These are phyloP conservation scores for Pterulicium gracile DNA, from an alignment of 1,284 basidiomycete genomes.

Conservation along the genomic window DNA sequence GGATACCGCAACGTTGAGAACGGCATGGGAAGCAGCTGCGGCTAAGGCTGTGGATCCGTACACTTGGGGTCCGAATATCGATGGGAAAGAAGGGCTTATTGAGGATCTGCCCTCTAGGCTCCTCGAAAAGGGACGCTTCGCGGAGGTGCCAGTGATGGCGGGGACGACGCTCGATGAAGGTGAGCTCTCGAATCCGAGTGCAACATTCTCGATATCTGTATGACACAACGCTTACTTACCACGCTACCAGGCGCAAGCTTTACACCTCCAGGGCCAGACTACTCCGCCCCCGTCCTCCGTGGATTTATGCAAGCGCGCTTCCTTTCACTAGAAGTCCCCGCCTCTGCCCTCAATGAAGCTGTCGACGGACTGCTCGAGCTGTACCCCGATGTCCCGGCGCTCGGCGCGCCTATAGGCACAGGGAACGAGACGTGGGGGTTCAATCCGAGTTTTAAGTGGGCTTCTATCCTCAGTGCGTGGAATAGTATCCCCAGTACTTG, in stretches of 20 bases:
- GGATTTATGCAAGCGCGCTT: constrained; percentile 19
- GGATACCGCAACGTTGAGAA: neutral
- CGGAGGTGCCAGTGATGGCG: neutral
- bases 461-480: neutral
- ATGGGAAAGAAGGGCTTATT: neutral
- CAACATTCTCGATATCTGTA: too few relatives aligned
- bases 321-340: constrained; percentile 17
- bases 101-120: too few relatives aligned
- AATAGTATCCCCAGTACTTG: too few relatives aligned
- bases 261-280: constrained; percentile 17
- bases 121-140: too few relatives aligned
- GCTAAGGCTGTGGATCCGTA: neutral
- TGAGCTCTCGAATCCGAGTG: too few relatives aligned
- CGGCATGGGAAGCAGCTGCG: too few relatives aligned
- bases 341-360: neutral
- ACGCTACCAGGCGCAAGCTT: constrained; percentile 29
- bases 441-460: neutral
- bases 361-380: constrained; percentile 18
- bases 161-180: neutral
- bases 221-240: too few relatives aligned
- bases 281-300: constrained; percentile 19
- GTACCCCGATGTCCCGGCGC: constrained; percentile 31
- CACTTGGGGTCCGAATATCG: neutral
- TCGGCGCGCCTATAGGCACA: constrained; percentile 43
- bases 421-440: constrained; percentile 12